Evolutionary conservation across 192 early-diverging fungal genomes (phyloP).

Genomic region (Piromyces finnis): DNA sequence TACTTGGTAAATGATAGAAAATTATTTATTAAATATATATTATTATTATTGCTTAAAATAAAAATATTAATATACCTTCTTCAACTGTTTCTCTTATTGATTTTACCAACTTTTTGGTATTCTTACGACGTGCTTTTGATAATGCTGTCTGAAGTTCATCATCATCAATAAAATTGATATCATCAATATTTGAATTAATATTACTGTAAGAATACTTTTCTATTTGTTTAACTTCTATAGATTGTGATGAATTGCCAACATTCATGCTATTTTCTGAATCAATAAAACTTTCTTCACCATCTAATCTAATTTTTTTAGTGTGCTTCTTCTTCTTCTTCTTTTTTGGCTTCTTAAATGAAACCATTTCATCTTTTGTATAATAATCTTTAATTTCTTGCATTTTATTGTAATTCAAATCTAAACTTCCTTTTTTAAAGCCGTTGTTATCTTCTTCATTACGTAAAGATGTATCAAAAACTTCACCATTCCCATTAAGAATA

Average conservation of each 20-base stretch:
- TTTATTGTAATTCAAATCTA: neutral
- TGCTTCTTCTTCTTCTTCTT: conserved; percentile 37
- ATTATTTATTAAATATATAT: no score
- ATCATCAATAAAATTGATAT: conserved; percentile 82
- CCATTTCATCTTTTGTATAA: conserved; percentile 73
- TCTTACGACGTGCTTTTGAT: conserved; percentile 51
- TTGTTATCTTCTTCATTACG: conserved; percentile 9
- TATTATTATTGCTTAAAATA: no score
- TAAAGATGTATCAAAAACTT: conserved; percentile 9
- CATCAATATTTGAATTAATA: conserved; percentile 10
- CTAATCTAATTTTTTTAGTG: conserved; percentile 12
- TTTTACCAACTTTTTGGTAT: conserved; percentile 10
- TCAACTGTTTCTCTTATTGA: conserved; percentile 44
- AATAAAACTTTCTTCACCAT: conserved; percentile 23
- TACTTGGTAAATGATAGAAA: no score
- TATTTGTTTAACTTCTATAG: neutral
- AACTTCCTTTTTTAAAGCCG: conserved; percentile 20
- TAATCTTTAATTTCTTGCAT: conserved; percentile 60
- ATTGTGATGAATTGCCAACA: neutral
- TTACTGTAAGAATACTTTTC: conserved; percentile 8
- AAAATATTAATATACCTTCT: conserved; percentile 13
- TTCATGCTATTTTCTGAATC: conserved; percentile 9
- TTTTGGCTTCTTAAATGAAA: conserved; percentile 65
- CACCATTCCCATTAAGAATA: conserved; percentile 26
- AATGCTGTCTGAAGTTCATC: conserved; percentile 80